Percentiles rank a stretch among this genome's conserved stretches.
These are phyloP conservation scores for Hericium rajendrae DNA, from an alignment of 768 basidiomycete species.

Conservation along the genomic window DNA sequence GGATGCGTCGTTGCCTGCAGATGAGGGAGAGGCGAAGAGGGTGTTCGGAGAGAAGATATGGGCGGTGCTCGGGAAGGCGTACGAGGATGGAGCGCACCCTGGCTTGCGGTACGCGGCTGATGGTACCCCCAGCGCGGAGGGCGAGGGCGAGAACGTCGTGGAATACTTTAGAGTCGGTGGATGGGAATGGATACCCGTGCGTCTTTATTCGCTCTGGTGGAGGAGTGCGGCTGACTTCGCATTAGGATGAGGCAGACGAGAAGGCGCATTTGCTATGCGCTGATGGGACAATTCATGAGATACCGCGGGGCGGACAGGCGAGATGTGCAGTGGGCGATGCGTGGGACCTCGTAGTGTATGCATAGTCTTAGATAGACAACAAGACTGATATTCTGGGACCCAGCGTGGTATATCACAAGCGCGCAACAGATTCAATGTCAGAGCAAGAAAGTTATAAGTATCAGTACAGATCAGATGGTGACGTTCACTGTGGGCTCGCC, in stretches of 20 bases:
- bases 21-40: conserved; percentile 32
- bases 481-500: not conserved
- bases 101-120: conserved; percentile 40
- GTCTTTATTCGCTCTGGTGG: conserved; percentile 18
- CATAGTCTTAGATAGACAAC: conserved; percentile 15
- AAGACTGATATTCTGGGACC: not conserved
- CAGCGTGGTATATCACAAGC: not conserved
- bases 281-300: conserved; percentile 64
- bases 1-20: conserved; percentile 36
- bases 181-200: conserved; percentile 84
- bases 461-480: not conserved
- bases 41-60: conserved; percentile 46
- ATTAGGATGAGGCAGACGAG: conserved; percentile 49
- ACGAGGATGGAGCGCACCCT: conserved; percentile 66
- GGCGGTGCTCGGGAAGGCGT: conserved; percentile 56
- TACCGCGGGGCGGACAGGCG: conserved; percentile 52
- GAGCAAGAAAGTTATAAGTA: not conserved
- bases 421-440: not conserved
- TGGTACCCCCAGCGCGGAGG: conserved; percentile 13
- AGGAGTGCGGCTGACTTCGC: not conserved
- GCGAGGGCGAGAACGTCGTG: conserved; percentile 39
- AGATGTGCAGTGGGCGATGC: conserved; percentile 26
- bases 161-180: conserved; percentile 73
- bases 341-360: conserved; percentile 39
- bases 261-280: conserved; percentile 66